Conservation (phyloP, 305 asterid species). For the Solanum hybrid region DNA sequence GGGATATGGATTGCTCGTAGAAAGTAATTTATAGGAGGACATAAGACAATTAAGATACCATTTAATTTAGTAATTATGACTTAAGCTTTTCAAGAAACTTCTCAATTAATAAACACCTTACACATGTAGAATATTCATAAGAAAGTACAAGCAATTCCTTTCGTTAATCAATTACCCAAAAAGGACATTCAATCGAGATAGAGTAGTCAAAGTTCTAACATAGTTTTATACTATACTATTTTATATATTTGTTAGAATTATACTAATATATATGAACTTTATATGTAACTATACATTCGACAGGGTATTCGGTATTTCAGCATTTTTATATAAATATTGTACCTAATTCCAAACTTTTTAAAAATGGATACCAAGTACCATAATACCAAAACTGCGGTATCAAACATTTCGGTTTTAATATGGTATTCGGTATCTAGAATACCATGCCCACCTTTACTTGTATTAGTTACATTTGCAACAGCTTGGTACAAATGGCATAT, state of each 20-base stretch:
- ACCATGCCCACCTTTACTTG: background rate
- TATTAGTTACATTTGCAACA: background rate
- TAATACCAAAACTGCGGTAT: background rate
- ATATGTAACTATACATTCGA: background rate
- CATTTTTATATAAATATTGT: background rate
- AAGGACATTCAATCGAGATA: background rate
- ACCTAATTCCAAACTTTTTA: background rate
- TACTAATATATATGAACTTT: background rate
- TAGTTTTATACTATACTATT: background rate
- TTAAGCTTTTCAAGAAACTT: background rate
- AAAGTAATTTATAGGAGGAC: background rate
- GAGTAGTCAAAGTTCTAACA: background rate
- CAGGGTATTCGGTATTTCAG: background rate
- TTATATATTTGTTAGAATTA: background rate
- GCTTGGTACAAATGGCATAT: background rate
- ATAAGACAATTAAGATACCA: background rate
- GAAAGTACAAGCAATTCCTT: background rate
- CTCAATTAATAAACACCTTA: background rate
- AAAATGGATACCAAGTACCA: background rate
- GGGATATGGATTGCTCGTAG: background rate
- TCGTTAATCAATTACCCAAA: background rate
- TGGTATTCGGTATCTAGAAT: background rate
- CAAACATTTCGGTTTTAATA: background rate
- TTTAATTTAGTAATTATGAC: background rate
- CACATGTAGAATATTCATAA: background rate